Evolutionary conservation across 2,329 filamentous ascomycete species (phyloP).

Genomic region (Ceratocystis eucalypticola): DNA sequence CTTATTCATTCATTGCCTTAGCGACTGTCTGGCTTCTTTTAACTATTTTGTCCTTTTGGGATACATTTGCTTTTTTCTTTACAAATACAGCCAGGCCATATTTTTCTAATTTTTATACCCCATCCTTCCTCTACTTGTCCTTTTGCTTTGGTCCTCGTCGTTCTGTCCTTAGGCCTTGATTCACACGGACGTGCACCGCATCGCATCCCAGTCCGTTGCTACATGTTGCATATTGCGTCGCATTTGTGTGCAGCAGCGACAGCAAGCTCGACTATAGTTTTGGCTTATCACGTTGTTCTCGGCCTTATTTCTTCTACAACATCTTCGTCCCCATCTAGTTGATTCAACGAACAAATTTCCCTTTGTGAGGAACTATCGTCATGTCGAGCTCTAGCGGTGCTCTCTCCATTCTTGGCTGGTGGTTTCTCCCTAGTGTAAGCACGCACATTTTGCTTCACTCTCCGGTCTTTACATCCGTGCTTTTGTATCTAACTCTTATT

Average conservation of each 20-base stretch:
- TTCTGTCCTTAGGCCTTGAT: not conserved
- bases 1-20: not conserved
- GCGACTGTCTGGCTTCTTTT: conserved; percentile 4
- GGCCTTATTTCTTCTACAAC: not conserved
- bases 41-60: not conserved
- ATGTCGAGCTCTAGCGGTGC: conserved; percentile 29
- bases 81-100: not conserved
- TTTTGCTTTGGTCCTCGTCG: not conserved
- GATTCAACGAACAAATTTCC: not conserved
- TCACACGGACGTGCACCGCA: conserved; percentile 5
- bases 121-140: not conserved
- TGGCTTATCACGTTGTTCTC: not conserved
- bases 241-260: not conserved
- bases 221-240: not conserved
- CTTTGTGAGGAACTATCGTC: conserved; percentile 10
- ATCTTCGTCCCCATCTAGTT: not conserved
- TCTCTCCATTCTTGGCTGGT: conserved; percentile 37
- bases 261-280: not conserved
- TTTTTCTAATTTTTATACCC: not conserved
- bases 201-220: not conserved
- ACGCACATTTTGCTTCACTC: conserved; percentile 10
- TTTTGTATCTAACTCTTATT: conserved; percentile 19
- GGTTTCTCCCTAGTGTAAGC: conserved; percentile 36
- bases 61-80: not conserved
- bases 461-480: not conserved